A percentile compares a stretch with the other conserved stretches of the same genome.
Evolutionary conservation across 257 asterid genomes (phyloP).

Genomic region (Verbena officinalis): DNA sequence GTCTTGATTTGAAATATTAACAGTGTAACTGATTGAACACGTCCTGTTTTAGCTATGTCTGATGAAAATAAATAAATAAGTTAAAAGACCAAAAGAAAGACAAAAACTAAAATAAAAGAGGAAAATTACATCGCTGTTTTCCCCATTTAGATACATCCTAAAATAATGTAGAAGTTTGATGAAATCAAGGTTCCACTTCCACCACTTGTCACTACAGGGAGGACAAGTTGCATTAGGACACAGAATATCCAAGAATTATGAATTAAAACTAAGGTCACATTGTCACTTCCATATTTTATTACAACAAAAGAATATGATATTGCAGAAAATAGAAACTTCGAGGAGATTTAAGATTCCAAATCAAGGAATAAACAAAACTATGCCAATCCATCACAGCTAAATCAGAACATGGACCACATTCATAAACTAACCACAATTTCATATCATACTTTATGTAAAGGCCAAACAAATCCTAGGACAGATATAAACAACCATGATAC

Average conservation of each 20-base stretch:
- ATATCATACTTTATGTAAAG: constrained; percentile 24
- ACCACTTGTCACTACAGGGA: constrained; percentile 38
- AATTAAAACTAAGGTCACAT: constrained; percentile 25
- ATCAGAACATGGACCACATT: constrained; percentile 39
- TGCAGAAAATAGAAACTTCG: constrained; percentile 34
- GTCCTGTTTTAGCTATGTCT: no score
- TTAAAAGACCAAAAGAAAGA: no score
- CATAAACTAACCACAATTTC: constrained; percentile 18
- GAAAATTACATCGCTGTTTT: no score
- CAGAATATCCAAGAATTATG: constrained; percentile 24
- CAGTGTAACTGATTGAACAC: no score
- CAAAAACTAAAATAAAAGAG: no score
- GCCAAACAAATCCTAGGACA: constrained; percentile 33
- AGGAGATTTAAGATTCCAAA: constrained; percentile 45
- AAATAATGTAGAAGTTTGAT: constrained; percentile 28
- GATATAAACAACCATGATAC: not conserved
- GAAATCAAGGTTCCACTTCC: constrained; percentile 42
- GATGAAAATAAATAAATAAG: no score
- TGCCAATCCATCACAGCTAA: constrained; percentile 29
- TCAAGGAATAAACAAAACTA: constrained; percentile 36
- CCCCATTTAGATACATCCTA: constrained; percentile 7
- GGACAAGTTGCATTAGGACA: constrained; percentile 29
- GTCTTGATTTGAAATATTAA: no score
- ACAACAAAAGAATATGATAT: constrained; percentile 21
- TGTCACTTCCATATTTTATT: constrained; percentile 32